Evolutionary conservation across 2,329 filamentous ascomycete species (phyloP).

Genomic region (Zymoseptoria crescenta): DNA sequence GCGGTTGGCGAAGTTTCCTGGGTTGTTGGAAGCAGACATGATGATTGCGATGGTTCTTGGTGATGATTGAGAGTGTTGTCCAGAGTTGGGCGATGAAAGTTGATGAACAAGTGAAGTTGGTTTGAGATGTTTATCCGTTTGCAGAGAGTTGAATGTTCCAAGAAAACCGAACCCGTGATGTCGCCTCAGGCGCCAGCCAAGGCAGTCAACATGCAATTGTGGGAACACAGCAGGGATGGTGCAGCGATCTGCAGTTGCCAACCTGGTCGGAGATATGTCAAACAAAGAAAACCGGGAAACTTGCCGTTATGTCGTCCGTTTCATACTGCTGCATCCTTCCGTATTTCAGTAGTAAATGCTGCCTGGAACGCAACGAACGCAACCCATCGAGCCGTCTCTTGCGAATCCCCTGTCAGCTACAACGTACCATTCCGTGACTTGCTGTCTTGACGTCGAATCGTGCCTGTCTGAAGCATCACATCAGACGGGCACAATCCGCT

Average conservation of each 20-base stretch:
- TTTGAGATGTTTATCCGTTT: slow-evolving; percentile 1
- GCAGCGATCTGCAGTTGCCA: not conserved
- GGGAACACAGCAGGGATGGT: not conserved
- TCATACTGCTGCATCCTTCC: too few species aligned
- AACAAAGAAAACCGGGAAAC: not conserved
- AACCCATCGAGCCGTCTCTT: too few species aligned
- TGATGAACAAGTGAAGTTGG: slow-evolving; percentile 1
- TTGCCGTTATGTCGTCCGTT: not conserved
- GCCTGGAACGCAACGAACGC: too few species aligned
- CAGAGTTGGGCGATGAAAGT: not conserved
- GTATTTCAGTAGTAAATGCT: too few species aligned
- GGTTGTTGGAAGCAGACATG: slow-evolving; percentile 32
- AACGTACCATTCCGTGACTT: not conserved
- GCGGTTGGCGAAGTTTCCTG: slow-evolving; percentile 47
- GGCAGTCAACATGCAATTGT: too few species aligned
- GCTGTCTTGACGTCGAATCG: not conserved
- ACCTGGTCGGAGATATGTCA: not conserved
- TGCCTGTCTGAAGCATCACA: too few species aligned
- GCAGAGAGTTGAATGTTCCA: not conserved
- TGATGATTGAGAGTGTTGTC: not conserved
- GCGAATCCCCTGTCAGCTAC: not conserved
- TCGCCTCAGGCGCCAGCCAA: not conserved
- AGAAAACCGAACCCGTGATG: not conserved
- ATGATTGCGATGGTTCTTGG: not conserved
- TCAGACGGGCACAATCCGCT: too few species aligned